These are phyloP conservation scores for Chenopodium quinoa DNA, from an alignment of 148 eudicot species.

Conservation along the genomic window DNA sequence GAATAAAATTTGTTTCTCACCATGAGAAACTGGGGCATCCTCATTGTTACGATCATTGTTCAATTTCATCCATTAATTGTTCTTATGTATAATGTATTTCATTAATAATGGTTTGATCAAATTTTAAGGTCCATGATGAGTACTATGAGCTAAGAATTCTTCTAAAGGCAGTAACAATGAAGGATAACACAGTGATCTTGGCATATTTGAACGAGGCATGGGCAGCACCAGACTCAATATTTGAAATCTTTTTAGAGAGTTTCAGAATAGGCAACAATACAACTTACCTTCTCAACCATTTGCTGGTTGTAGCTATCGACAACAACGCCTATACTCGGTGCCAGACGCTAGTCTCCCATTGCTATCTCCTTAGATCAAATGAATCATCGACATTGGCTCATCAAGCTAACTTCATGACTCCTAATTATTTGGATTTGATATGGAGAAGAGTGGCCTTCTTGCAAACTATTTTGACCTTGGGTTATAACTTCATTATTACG, in stretches of 20 bases:
- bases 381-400: conserved; percentile 2
- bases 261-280: conserved; percentile 35
- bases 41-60: too few relatives aligned
- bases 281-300: conserved; percentile 23
- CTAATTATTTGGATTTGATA: conserved; percentile 45
- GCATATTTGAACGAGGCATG: conserved; percentile 38
- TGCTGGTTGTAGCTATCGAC: conserved; percentile 31
- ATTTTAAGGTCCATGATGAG: conserved; percentile 6
- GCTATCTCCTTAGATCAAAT: conserved; percentile 19
- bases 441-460: conserved; percentile 47
- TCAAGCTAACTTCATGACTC: conserved; percentile 41
- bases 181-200: conserved; percentile 33
- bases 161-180: conserved; percentile 25
- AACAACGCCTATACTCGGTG: conserved; percentile 30
- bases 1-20: too few relatives aligned
- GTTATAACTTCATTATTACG: conserved; percentile 53
- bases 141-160: conserved; percentile 22
- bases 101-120: neutral
- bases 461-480: conserved; percentile 37
- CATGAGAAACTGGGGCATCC: too few relatives aligned
- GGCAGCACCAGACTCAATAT: conserved; percentile 36
- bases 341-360: conserved; percentile 16
- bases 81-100: too few relatives aligned
- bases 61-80: too few relatives aligned
- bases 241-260: conserved; percentile 40